Evolutionary conservation across 2,329 filamentous ascomycete species (phyloP).

Genomic region (Domatiomyces catenatus): DNA sequence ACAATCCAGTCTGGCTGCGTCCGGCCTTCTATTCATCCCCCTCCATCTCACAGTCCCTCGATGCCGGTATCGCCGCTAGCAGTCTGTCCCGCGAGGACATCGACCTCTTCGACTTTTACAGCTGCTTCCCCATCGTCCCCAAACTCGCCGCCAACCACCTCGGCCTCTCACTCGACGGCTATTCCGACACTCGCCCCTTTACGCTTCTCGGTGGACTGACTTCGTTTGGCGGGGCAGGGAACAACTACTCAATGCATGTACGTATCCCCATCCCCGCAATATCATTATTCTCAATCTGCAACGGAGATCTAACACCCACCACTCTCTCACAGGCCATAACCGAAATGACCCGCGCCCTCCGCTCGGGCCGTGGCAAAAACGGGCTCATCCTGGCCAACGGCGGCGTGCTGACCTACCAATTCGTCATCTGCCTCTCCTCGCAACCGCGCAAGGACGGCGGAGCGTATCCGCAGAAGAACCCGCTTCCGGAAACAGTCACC

Average conservation of each 20-base stretch:
- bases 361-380: conserved; percentile 30
- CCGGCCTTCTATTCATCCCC: conserved; percentile 43
- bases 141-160: conserved; percentile 50
- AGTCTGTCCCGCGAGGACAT: conserved; percentile 36
- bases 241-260: conserved; percentile 57
- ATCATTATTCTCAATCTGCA: not conserved
- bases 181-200: conserved; percentile 33
- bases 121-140: conserved; percentile 54
- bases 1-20: conserved; percentile 43
- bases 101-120: conserved; percentile 50
- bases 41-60: conserved; percentile 42
- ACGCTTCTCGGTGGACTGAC: conserved; percentile 51
- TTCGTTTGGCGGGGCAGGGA: conserved; percentile 54
- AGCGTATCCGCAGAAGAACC: conserved; percentile 34
- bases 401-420: conserved; percentile 49
- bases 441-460: conserved; percentile 24
- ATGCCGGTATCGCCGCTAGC: conserved; percentile 36
- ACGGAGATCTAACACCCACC: too few species aligned
- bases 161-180: conserved; percentile 32
- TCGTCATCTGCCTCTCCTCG: conserved; percentile 43
- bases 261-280: conserved; percentile 8
- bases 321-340: conserved; percentile 30
- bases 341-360: conserved; percentile 40
- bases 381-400: conserved; percentile 52
- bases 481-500: conserved; percentile 29